phyloP scores from a whole-genome alignment of 805 yeast species.

The Hanseniaspora vineae region DNA sequence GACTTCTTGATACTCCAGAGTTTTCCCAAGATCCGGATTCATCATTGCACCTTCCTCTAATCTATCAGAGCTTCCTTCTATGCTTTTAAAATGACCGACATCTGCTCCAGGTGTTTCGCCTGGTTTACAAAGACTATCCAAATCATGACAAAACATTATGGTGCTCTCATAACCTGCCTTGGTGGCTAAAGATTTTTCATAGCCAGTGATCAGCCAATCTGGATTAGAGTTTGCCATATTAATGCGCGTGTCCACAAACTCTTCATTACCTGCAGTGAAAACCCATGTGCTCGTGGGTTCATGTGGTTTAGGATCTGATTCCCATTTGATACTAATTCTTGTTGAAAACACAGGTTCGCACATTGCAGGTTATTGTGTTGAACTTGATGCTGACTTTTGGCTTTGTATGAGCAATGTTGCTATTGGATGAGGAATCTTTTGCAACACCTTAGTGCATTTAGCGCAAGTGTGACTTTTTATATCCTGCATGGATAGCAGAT shows the following conservation, averaged over 20 bases:
- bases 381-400: not conserved
- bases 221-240: conserved; percentile 1
- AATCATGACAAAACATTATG: conserved; percentile 3
- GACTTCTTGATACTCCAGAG: conserved; percentile 36
- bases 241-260: conserved; percentile 34
- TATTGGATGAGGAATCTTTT: no score
- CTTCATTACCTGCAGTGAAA: conserved; percentile 29
- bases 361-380: not conserved
- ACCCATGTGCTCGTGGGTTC: conserved; percentile 41
- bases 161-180: conserved; percentile 5
- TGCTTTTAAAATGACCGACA: conserved; percentile 31
- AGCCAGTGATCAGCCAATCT: conserved; percentile 17
- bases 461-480: no score
- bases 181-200: conserved; percentile 19
- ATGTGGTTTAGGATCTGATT: conserved; percentile 21
- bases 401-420: not conserved
- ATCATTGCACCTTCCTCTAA: conserved; percentile 40
- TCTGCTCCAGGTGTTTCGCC: conserved; percentile 22
- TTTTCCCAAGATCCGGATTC: conserved; percentile 27
- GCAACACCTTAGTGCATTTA: no score
- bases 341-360: conserved; percentile 25
- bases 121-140: conserved; percentile 3
- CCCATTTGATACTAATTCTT: conserved; percentile 41
- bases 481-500: no score
- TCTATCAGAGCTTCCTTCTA: conserved; percentile 20